Evolutionary conservation across 148 eudicot species (phyloP).

Genomic region (Diospyros kaki): DNA sequence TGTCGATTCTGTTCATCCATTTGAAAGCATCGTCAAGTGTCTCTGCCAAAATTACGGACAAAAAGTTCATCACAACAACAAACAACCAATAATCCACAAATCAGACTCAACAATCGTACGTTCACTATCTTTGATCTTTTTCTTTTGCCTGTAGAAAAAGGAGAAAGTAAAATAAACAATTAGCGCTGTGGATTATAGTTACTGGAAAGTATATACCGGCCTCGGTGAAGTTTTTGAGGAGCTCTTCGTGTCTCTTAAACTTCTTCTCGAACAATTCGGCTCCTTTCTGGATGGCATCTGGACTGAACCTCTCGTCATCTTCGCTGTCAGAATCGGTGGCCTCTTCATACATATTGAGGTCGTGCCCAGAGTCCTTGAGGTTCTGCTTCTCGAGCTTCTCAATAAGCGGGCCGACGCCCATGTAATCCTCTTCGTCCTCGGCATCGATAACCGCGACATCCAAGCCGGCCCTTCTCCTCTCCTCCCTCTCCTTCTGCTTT

Average conservation of each 20-base stretch:
- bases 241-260: slow-evolving; percentile 44
- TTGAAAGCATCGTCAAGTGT: slow-evolving; percentile 62
- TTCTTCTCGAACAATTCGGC: slow-evolving; percentile 40
- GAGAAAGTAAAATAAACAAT: neutral
- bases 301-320: slow-evolving; percentile 37
- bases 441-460: slow-evolving; percentile 45
- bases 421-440: slow-evolving; percentile 66
- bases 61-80: neutral
- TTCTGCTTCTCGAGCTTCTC: slow-evolving; percentile 60
- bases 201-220: slow-evolving; percentile 35
- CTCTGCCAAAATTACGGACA: slow-evolving; percentile 33
- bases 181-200: slow-evolving; percentile 11
- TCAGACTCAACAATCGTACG: neutral
- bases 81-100: neutral
- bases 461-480: slow-evolving; percentile 48
- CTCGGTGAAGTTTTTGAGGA: slow-evolving; percentile 38
- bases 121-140: no score
- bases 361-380: slow-evolving; percentile 8
- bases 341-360: slow-evolving; percentile 33
- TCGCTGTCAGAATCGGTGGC: slow-evolving; percentile 65
- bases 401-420: slow-evolving; percentile 64
- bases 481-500: slow-evolving; percentile 49
- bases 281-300: slow-evolving; percentile 23
- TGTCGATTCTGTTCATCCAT: slow-evolving; percentile 68
- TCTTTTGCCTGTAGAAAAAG: neutral